Evolutionary conservation across 2,329 filamentous ascomycete genomes (phyloP).

Genomic region (Colletotrichum trifolii): DNA sequence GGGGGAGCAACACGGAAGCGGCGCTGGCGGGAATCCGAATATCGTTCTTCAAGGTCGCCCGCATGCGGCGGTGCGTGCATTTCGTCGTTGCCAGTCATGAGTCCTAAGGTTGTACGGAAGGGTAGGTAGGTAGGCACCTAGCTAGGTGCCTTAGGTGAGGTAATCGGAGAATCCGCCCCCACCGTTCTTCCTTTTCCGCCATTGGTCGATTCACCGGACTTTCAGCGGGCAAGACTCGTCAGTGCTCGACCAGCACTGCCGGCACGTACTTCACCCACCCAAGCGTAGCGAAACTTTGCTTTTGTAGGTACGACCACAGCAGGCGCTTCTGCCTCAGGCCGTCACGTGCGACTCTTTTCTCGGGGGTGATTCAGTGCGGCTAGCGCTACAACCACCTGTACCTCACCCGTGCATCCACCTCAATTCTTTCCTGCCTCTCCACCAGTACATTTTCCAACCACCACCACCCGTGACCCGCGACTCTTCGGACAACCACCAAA

Average conservation of each 20-base stretch:
- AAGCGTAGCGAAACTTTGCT: too few species aligned
- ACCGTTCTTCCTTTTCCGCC: background rate
- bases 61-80: constrained; percentile 23
- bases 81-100: background rate
- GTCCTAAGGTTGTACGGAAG: too few species aligned
- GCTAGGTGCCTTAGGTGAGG: background rate
- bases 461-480: constrained; percentile 35
- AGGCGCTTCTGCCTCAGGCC: constrained; percentile 26
- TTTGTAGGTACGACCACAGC: background rate
- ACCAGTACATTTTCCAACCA: constrained; percentile 42
- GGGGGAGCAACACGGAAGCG: constrained; percentile 26
- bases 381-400: constrained; percentile 38
- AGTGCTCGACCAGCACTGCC: background rate
- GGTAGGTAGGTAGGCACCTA: background rate
- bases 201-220: constrained; percentile 22
- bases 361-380: constrained; percentile 35
- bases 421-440: constrained; percentile 54
- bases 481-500: constrained; percentile 34
- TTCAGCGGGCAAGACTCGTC: background rate
- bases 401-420: constrained; percentile 41
- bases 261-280: background rate
- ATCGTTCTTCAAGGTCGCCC: constrained; percentile 29
- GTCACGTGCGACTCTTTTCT: constrained; percentile 16
- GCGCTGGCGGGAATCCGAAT: constrained; percentile 32
- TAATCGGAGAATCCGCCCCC: background rate